Conservation (phyloP, 495 filamentous ascomycete species). For the Pseudoneurospora amorphoporcata region DNA sequence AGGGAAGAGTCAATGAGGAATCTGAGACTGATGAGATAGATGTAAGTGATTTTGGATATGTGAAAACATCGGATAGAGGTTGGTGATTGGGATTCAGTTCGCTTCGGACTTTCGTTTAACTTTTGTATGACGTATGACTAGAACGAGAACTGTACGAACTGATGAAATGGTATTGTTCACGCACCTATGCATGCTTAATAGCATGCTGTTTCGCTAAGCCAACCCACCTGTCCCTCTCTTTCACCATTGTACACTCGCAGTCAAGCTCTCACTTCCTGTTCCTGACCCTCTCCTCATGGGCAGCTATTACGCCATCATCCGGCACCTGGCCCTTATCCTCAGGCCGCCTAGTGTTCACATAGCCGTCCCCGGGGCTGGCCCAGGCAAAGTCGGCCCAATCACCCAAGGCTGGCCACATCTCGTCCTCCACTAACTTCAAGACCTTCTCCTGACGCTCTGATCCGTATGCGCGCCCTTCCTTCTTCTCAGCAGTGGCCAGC, state of each 20-base stretch:
- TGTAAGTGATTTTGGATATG: not conserved
- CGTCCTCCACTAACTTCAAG: slow-evolving; percentile 45
- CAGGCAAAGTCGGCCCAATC: slow-evolving; percentile 65
- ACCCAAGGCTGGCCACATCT: slow-evolving; percentile 53
- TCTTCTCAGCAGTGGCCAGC: slow-evolving; percentile 23
- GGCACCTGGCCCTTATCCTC: slow-evolving; percentile 17
- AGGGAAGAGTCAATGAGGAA: not conserved
- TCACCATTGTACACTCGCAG: not conserved
- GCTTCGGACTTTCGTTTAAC: not conserved
- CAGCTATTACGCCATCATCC: slow-evolving; percentile 18
- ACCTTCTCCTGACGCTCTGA: slow-evolving; percentile 48
- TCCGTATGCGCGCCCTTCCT: slow-evolving; percentile 40
- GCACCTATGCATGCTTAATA: too few species aligned
- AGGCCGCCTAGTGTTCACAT: slow-evolving; percentile 39
- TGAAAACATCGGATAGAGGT: not conserved
- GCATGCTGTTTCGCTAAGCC: not conserved
- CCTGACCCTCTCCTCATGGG: slow-evolving; percentile 10
- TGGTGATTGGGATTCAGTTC: not conserved
- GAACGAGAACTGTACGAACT: too few species aligned
- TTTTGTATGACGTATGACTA: too few species aligned
- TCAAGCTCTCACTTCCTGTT: not conserved
- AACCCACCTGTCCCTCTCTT: not conserved
- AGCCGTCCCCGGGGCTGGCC: slow-evolving; percentile 53
- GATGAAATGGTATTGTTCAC: too few species aligned
- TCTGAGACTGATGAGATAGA: not conserved